Base-by-base conservation (phyloP, 768 basidiomycete genomes). In the Collybiopsis luxurians region DNA sequence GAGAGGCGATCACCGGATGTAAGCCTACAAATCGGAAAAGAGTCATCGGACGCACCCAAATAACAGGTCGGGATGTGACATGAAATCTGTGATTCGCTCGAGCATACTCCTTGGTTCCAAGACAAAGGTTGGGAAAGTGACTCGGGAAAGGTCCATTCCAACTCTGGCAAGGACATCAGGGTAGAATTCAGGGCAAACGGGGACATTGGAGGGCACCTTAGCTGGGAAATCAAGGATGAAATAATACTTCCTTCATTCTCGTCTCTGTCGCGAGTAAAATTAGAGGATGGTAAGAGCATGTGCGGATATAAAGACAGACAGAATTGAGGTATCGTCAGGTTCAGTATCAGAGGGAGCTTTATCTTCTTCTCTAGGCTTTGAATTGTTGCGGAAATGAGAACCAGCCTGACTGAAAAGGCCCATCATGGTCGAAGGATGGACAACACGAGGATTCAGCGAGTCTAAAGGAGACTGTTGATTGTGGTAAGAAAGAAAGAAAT, bases 61-160 rank as follows among this genome's bases (percentile, higher is more conserved):
- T 65, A 98, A 84, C 68, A 98, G 87, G 75, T 99, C 95, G 28
- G 97, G 95, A 73, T 98, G 97, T 56, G 94, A 89, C 89, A 98
- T 95, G 74, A 99, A 99, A 77, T 99, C 96, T 31, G 97, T 98
- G 65, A 99, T 96, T 62, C 97, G 86, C 76, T 99, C 97, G 47
- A 98, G 84, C 90, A 98, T 93, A 64, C 92, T 94, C 67, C 97
- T 79, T 4, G 97, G 97, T 74, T 99, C 96, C 57, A 99, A 84
- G 0, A 99, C 96, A 66, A 98, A 99, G 0, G 88, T 90, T 38
- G 92, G 93, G 70, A 94, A 90, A 15, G 93, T 94, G 59, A 98
- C 94, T 73, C 93, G 89, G 61, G 86, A 87, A 57, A 98, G 85
- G 73, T 99, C 97, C 95, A 97, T 97, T 40, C 95, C 96, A 60